These are phyloP conservation scores for Chalaropsis ovoidea DNA, from an alignment of 2,329 filamentous ascomycete species.

Conservation along the genomic window DNA sequence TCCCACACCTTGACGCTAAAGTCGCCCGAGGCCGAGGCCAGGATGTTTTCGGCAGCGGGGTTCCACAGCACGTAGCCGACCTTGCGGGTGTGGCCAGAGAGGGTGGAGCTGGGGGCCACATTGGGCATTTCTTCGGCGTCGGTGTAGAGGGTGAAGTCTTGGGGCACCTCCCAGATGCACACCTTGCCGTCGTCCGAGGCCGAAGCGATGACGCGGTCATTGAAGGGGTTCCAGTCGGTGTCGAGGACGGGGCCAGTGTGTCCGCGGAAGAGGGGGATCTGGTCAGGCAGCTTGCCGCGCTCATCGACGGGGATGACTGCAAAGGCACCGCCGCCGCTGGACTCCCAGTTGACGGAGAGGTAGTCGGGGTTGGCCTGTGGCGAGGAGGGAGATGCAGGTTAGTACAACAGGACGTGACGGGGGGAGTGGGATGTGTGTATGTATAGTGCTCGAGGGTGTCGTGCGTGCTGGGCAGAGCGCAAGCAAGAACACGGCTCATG, in stretches of 20 bases:
- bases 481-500: too few species aligned
- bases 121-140: conserved; percentile 78
- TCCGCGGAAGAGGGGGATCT: conserved; percentile 87
- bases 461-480: too few species aligned
- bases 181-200: conserved; percentile 95
- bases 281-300: conserved; percentile 80
- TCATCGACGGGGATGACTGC: conserved; percentile 88
- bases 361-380: conserved; percentile 84
- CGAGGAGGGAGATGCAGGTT: conserved; percentile 16
- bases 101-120: conserved; percentile 68
- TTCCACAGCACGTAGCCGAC: conserved; percentile 98
- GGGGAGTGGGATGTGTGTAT: too few species aligned
- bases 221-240: conserved; percentile 97
- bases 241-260: conserved; percentile 94
- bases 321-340: conserved; percentile 90
- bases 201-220: conserved; percentile 85
- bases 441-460: neutral
- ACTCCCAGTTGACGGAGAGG: conserved; percentile 96
- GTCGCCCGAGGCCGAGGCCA: conserved; percentile 90
- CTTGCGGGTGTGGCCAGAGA: conserved; percentile 87
- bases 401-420: neutral
- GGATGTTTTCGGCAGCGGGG: conserved; percentile 86
- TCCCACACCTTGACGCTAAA: conserved; percentile 96
- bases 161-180: conserved; percentile 89
- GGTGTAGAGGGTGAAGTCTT: conserved; percentile 72